phyloP scores from a whole-genome alignment of 2,329 filamentous ascomycete species.

The Podosphaera xanthii region DNA sequence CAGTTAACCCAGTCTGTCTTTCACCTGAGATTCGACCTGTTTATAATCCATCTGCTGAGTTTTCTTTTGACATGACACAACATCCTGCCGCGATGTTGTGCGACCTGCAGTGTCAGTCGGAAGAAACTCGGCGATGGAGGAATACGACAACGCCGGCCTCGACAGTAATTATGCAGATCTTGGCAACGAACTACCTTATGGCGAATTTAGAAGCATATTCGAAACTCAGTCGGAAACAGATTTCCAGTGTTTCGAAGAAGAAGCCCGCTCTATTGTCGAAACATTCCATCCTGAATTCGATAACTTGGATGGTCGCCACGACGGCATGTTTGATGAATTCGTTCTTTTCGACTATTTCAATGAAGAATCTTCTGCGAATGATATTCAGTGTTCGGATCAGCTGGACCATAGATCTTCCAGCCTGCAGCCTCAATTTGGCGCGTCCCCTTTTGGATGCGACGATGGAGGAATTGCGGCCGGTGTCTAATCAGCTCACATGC shows the following conservation, averaged over 20 bases:
- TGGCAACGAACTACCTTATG: conserved; percentile 36
- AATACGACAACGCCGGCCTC: conserved; percentile 10
- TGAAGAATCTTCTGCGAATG: conserved; percentile 20
- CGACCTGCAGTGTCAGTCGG: conserved; percentile 99
- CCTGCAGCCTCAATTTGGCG: conserved; percentile 53
- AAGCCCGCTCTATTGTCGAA: conserved; percentile 52
- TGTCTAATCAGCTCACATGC: conserved; percentile 25
- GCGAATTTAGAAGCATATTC: conserved; percentile 49
- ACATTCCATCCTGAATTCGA: conserved; percentile 40
- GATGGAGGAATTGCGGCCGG: conserved; percentile 50
- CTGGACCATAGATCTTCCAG: conserved; percentile 29
- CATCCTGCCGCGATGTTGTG: conserved; percentile 99
- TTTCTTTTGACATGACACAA: conserved; percentile 79
- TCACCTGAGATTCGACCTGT: conserved; percentile 33
- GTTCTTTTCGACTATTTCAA: conserved; percentile 29
- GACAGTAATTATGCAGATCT: conserved; percentile 18
- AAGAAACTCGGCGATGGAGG: conserved; percentile 20
- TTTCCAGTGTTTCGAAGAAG: conserved; percentile 55
- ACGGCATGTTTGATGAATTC: conserved; percentile 28
- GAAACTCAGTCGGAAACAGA: conserved; percentile 46
- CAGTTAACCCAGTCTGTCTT: conserved; percentile 37
- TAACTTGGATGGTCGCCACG: conserved; percentile 41
- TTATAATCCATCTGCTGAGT: conserved; percentile 20
- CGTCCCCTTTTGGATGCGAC: conserved; percentile 53
- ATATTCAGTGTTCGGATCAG: conserved; percentile 17